Percentiles rank a stretch among this genome's conserved stretches.
phyloP scores from a whole-genome alignment of 495 filamentous ascomycete species.

The Aspergillus sparsus region DNA sequence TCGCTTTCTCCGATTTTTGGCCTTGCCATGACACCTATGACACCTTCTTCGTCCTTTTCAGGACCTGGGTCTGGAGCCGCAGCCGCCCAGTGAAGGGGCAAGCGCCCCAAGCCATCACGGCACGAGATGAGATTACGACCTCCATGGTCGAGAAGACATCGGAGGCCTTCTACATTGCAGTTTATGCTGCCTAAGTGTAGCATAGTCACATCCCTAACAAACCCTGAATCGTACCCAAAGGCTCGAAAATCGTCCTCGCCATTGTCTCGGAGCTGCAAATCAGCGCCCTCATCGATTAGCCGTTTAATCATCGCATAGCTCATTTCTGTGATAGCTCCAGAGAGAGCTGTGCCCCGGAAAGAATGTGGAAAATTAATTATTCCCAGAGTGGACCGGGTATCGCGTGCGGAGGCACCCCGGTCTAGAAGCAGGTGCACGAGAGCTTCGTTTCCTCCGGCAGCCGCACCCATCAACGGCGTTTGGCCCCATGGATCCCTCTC shows the following conservation, averaged over 20 bases:
- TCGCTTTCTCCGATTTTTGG: conserved; percentile 7
- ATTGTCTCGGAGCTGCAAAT: conserved; percentile 14
- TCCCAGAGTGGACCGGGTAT: conserved; percentile 1
- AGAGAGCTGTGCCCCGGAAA: conserved; percentile 13
- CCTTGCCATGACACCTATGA: no score
- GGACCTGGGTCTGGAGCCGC: conserved; percentile 2
- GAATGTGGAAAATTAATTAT: background rate
- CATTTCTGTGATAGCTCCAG: conserved; percentile 9
- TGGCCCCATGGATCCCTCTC: background rate
- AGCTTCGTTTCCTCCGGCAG: conserved; percentile 2
- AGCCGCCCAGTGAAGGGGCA: conserved; percentile 24
- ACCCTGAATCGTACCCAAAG: background rate
- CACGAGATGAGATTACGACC: conserved; percentile 11
- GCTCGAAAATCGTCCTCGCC: background rate
- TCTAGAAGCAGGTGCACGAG: conserved; percentile 22
- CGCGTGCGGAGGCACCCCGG: conserved; percentile 17
- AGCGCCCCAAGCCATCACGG: conserved; percentile 19
- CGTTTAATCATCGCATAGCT: conserved; percentile 15
- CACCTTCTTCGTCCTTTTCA: background rate
- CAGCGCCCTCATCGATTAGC: conserved; percentile 20
- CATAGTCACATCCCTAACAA: conserved; percentile 16
- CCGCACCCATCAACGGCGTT: conserved; percentile 1
- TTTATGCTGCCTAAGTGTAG: conserved; percentile 18
- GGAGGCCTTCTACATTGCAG: conserved; percentile 20
- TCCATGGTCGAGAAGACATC: conserved; percentile 19